Evolutionary conservation across 306 rosid genomes (phyloP), one percentile per base, ranked within the genome.

Genomic region (Prunus davidiana): DNA sequence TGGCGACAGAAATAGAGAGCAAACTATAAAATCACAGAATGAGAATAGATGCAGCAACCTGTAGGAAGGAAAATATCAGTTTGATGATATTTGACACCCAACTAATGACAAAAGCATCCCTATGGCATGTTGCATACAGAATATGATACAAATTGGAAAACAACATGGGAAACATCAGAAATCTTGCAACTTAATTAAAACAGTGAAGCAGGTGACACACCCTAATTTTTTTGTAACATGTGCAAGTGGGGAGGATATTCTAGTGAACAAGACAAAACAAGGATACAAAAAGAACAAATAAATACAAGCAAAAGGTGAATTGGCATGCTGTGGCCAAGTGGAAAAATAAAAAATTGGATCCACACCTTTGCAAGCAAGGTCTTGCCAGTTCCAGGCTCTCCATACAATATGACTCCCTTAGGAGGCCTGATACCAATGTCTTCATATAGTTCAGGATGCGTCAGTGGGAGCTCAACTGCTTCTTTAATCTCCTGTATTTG

Each of bases 381-480:
- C 88, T 96, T 96, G 70, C 99, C 99, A 0, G 99, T 96, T 79
- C 99, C 99, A 54, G 99, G 99, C 73, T 92, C 98, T 61, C 99
- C 99, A 71, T 92, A 92, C 67, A 92, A 79, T 61, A 92, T 91
- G 74, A 92, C 96, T 18, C 98, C 99, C 87, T 96, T 96, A 55
- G 99, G 98, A 67, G 99, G 99, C 81, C 86, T 96, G 85, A 96
- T 96, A 82, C 99, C 99, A 60, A 96, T 96, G 79, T 96, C 99
- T 82, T 96, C 99, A 22, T 92, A 96, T 30, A 96, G 82, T 72
- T 96, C 99, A 62, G 99, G 99, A 88, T 96, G 98, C 1, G 97
- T 92, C 47, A 96, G 81, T 18, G 99, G 99, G 84, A 96, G 95
- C 88, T 96, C 99, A 50, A 96, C 99, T 14, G 98, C 99, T 84